Evolutionary conservation across 2,329 filamentous ascomycete genomes (phyloP).

Genomic region (Penicillium thymicola): DNA sequence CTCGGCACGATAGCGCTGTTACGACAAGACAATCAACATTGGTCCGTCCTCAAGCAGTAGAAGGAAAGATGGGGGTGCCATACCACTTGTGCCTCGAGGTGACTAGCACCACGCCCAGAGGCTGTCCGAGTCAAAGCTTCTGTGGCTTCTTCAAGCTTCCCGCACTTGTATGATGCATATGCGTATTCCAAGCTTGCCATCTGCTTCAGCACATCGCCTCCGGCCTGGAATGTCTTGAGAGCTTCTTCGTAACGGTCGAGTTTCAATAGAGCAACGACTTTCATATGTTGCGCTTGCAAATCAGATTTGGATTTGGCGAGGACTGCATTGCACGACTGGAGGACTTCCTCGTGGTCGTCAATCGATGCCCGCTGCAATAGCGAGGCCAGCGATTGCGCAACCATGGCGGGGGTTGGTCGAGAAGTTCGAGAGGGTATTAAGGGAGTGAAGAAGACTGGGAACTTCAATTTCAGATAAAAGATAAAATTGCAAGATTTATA

Average conservation of each 20-base stretch:
- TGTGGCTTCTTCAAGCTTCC: slow-evolving; percentile 54
- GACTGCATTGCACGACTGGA: slow-evolving; percentile 56
- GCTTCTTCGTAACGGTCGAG: slow-evolving; percentile 63
- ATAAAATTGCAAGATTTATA: background rate
- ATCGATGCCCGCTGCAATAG: slow-evolving; percentile 58
- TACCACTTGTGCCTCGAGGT: slow-evolving; percentile 62
- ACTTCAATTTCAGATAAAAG: background rate
- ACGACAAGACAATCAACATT: background rate
- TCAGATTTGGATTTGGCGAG: slow-evolving; percentile 59
- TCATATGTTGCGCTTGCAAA: slow-evolving; percentile 56
- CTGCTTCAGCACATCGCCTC: slow-evolving; percentile 53
- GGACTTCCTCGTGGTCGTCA: slow-evolving; percentile 60
- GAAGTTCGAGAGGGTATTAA: background rate
- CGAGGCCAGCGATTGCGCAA: slow-evolving; percentile 50
- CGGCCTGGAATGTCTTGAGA: slow-evolving; percentile 53
- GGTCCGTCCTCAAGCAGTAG: background rate
- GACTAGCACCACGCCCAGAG: slow-evolving; percentile 51
- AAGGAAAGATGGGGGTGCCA: slow-evolving; percentile 20
- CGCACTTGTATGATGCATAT: slow-evolving; percentile 62
- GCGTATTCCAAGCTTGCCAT: slow-evolving; percentile 58
- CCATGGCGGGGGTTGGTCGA: slow-evolving; percentile 32
- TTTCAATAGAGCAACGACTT: slow-evolving; percentile 59
- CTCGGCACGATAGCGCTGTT: slow-evolving; percentile 55
- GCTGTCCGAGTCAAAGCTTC: slow-evolving; percentile 46
- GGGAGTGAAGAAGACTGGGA: background rate